Conservation (phyloP, 2,329 filamentous ascomycete species). For the Claviceps capensis region DNA sequence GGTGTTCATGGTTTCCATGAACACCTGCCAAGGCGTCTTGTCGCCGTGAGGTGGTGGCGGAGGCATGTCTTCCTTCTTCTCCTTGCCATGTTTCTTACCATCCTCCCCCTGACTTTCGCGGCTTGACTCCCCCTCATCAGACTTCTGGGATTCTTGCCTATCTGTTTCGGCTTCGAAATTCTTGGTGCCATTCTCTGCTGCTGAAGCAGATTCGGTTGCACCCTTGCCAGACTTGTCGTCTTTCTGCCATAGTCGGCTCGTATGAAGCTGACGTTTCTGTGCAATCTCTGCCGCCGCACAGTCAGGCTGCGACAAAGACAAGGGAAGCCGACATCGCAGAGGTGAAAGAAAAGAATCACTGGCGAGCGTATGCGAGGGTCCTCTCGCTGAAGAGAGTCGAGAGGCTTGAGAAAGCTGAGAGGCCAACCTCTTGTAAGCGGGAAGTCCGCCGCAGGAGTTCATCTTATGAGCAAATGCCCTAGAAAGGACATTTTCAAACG, state of each 20-base stretch:
- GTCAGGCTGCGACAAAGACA: conserved; percentile 18
- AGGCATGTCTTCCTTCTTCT: conserved; percentile 55
- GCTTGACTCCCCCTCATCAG: conserved; percentile 24
- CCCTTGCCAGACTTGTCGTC: conserved; percentile 21
- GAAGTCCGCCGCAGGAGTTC: conserved; percentile 28
- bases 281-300: conserved; percentile 17
- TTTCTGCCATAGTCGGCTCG: conserved; percentile 17
- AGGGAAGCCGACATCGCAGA: conserved; percentile 31
- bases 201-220: conserved; percentile 8
- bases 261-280: conserved; percentile 21
- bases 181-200: conserved; percentile 17
- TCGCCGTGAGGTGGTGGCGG: conserved; percentile 94
- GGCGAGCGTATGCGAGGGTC: conserved; percentile 14
- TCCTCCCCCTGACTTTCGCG: conserved; percentile 27
- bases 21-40: conserved; percentile 98
- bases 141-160: conserved; percentile 30
- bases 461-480: conserved; percentile 25
- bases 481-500: conserved; percentile 27
- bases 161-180: conserved; percentile 25
- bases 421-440: conserved; percentile 34
- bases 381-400: conserved; percentile 14
- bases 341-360: conserved; percentile 19
- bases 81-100: conserved; percentile 29
- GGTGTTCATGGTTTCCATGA: conserved; percentile 84
- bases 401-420: conserved; percentile 19